Base-by-base conservation (phyloP, 1,284 basidiomycete species). In the Ustilago lituana region DNA sequence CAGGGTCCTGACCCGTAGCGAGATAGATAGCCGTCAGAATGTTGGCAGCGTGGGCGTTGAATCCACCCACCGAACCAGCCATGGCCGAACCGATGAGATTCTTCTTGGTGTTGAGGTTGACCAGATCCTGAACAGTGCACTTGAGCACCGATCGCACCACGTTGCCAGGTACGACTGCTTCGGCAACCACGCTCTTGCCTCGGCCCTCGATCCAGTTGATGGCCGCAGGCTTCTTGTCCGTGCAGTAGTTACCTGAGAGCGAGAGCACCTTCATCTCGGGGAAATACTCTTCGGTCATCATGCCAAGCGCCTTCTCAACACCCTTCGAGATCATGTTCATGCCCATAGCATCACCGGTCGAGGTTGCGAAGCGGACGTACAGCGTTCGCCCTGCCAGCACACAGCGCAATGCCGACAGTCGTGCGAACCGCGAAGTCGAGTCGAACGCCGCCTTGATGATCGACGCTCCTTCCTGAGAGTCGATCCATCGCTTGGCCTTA, bases 141-240 rank as follows among this genome's bases (percentile, higher is more conserved):
- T 98, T 98, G 78, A 99, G 85, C 74, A 99, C 93, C 32, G 85
- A 87, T 86, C 89, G 89, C 62, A 99, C 94, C 20, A 94, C 85
- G 70, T 88, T 88, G 0, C 94, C 95, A 0, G 94, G 92, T 22
- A 99, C 85, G 43, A 98, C 87, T 4, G 94, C 94, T 85, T 99
- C 96, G 0, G 94, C 94, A 41, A 98, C 94, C 20, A 98, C 91
- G 56, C 90, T 91, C 89, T 99, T 99, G 24, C 96, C 96, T 56
- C 95, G 87, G 2, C 96, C 96, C 84, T 98, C 95, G 76, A 98
- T 98, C 96, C 96, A 99, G 85, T 99, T 98, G 85, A 99, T 97
- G 39, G 96, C 96, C 8, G 95, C 93, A 0, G 96, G 92, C 86
- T 99, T 99, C 90, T 99, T 99, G 85, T 99, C 96, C 56, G 93